Evolutionary conservation across 148 eudicot species (phyloP), one percentile per base, ranked within the genome.

Genomic region (Hydrangea macrophylla): DNA sequence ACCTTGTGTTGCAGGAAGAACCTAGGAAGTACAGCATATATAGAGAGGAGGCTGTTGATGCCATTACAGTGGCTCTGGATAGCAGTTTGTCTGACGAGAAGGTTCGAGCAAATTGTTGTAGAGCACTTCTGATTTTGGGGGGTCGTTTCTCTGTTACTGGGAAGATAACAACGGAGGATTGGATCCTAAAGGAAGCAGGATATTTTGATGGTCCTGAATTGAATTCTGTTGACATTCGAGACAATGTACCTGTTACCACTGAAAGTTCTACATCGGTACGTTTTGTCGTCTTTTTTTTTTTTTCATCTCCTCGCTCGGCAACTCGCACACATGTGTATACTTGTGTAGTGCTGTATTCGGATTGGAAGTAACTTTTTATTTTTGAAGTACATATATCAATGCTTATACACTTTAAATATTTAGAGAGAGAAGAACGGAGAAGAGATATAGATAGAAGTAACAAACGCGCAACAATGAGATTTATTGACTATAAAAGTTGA

Each of bases 41-140:
- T 37, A 73, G 79, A 69, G 76, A 70, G 36, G 83, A 84, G 64
- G 83, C 88, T 42, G 82, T 84, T 57, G 76, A 76, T 73, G 76
- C 85, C 51, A 72, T 84, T 53, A 68, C 78, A 18, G 33, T 53
- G 51, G 75, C 81, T 39, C 74, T 84, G 37, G 81, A 73, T 56
- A 71, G 65, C 25, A 70, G 85, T 75, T 71, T 76, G 48, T 54
- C 62, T 1, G 44, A 75, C 51, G 77, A 78, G 58, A 81, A 70
- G 64, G 32, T 78, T 39, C 62, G 67, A 55, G 68, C 68, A 27
- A 78, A 65, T 15, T 75, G 83, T 71, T 84, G 80, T 23, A 70
- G 72, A 73, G 83, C 85, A 6, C 85, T 84, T 62, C 79, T 84
- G 13, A 74, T 78, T 36, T 62, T 84, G 53, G 88, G 85, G 70